These are phyloP conservation scores for Coffea canephora DNA, from an alignment of 257 asterid species.

Conservation along the genomic window DNA sequence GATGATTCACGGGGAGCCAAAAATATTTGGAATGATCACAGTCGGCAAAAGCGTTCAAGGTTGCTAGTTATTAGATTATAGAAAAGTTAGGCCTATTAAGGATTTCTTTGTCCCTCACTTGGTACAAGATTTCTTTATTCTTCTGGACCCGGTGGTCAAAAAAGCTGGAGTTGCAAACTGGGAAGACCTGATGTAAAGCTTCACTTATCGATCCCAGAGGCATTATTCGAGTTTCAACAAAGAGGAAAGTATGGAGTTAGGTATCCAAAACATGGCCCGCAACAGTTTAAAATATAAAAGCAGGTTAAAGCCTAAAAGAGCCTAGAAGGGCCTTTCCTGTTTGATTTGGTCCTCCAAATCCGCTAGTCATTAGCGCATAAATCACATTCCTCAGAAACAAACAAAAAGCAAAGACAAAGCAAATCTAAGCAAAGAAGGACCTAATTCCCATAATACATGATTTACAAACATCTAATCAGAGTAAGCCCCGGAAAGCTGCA, in stretches of 20 bases:
- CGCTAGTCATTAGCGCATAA: constrained; percentile 4
- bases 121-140: background rate
- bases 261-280: constrained; percentile 7
- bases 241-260: background rate
- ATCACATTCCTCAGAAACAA: constrained; percentile 12
- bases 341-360: constrained; percentile 13
- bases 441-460: background rate
- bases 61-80: no score
- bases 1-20: background rate
- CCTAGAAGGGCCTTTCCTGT: background rate
- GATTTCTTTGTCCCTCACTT: no score
- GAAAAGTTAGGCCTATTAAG: no score
- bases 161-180: background rate
- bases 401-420: constrained; percentile 16
- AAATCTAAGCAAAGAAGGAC: constrained; percentile 6
- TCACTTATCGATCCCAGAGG: background rate
- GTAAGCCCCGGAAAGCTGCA: constrained; percentile 8
- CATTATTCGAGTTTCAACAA: background rate
- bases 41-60: background rate
- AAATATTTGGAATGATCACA: background rate
- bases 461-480: constrained; percentile 9
- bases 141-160: background rate
- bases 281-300: background rate
- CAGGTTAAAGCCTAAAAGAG: background rate
- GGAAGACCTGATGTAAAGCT: background rate